Evolutionary conservation across 768 basidiomycete genomes (phyloP).

Genomic region (Lentinula lateritia): DNA sequence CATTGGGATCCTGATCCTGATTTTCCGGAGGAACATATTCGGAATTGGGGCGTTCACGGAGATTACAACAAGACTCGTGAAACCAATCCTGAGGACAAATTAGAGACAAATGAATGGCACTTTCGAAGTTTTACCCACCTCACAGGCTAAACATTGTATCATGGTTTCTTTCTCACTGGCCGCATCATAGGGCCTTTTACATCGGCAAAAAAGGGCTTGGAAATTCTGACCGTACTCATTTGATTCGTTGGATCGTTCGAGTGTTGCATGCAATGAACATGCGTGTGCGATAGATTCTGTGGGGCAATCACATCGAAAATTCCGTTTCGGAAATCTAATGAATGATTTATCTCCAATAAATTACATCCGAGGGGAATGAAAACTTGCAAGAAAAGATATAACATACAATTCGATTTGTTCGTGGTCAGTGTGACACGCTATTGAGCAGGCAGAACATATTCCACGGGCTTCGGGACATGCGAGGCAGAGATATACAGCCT

Average conservation of each 20-base stretch:
- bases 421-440: constrained; percentile 83
- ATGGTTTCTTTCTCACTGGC: constrained; percentile 75
- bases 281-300: constrained; percentile 53
- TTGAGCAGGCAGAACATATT: constrained; percentile 77
- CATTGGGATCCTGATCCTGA: constrained; percentile 13
- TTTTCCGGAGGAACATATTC: constrained; percentile 34
- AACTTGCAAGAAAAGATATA: not conserved
- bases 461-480: constrained; percentile 67
- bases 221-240: constrained; percentile 80
- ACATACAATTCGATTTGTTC: constrained; percentile 75
- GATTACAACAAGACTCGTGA: constrained; percentile 84
- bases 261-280: constrained; percentile 56
- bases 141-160: constrained; percentile 84
- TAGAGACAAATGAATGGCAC: constrained; percentile 2
- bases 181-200: constrained; percentile 66
- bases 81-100: constrained; percentile 68
- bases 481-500: constrained; percentile 78
- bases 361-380: not conserved
- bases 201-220: constrained; percentile 65
- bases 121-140: constrained; percentile 43
- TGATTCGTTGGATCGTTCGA: constrained; percentile 47
- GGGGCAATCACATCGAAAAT: constrained; percentile 83
- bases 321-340: constrained; percentile 69
- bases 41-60: constrained; percentile 58
- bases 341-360: not conserved